Evolutionary conservation across 2,329 filamentous ascomycete species (phyloP), one percentile per base, ranked within the genome.

Genomic region (Drechslera avenae): DNA sequence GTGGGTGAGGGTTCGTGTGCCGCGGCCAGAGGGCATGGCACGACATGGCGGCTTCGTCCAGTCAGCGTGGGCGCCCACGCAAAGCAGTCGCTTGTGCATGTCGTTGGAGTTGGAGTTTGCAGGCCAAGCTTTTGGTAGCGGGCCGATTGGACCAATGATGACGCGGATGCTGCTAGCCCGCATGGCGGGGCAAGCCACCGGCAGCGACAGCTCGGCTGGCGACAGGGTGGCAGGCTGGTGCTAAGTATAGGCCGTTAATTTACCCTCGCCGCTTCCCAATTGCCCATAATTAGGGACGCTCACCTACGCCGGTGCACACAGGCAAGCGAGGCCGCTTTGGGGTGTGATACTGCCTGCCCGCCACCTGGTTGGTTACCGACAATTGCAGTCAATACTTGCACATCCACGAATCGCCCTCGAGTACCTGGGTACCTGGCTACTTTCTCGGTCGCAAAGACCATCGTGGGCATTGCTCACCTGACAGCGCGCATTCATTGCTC

Each of bases 41-140:
- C 51, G 59, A 64, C 63, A 71, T 64, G 64, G 57, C 63, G 56
- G 66, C 63, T 12, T 68, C 70, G 68, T 71, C 48, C 56, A 59
- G 48, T 54, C 60, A 57, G 62, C 60, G 60, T 63, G 64, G 57
- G 53, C 62, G 55, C 56, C 52, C 59, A 54, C 58, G 55, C 54
- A 62, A 60, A 69, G 60, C 66, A 61, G 67, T 66, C 48, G 63
- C 56, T 58, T 48, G 53, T 60, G 55, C 50, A 60, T 57, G 59
- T 59, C 44, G 58, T 45, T 60, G 55, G 59, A 59, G 62, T 63
- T 60, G 63, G 61, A 56, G 61, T 64, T 62, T 67, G 70, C 68
- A 69, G 61, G 64, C 68, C 64, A 73, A 73, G 70, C 67, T 70
- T 72, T 69, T 59, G 50, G 59, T 68, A 67, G 59, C 56, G 42